Evolutionary conservation across 2,329 filamentous ascomycete genomes (phyloP), one percentile per base, ranked within the genome.

Genomic region (Botrytis aclada): DNA sequence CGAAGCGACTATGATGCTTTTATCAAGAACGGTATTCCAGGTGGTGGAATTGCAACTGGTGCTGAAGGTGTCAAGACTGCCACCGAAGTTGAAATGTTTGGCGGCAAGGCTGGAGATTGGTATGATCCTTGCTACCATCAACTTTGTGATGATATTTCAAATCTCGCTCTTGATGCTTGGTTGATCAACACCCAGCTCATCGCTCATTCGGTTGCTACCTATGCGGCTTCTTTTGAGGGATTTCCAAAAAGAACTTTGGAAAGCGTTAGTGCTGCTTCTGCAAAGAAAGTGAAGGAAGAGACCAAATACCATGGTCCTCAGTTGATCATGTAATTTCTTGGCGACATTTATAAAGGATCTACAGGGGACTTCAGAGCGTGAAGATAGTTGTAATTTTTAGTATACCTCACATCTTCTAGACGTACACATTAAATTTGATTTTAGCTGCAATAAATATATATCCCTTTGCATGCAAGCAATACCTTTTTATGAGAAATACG

Each of bases 1-100:
- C 89, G 93, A 73, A 93, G 90, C 75, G 93, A 96, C 82, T 95
- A 95, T 78, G 91, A 90, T 69, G 90, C 89, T 1, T 95, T 95
- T 83, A 91, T 94, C 78, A 86, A 88, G 51, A 86, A 88, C 72
- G 90, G 90, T 4, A 93, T 95, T 60, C 91, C 93, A 0, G 88
- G 88, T 1, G 92, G 93, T 37, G 93, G 93, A 43, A 88, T 95
- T 74, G 92, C 92, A 71, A 94, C 92, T 3, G 93, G 93, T 56
- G 93, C 93, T 1, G 92, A 95, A 81, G 91, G 88, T 20, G 81
- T 93, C 82, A 95, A 94, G 87, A 93, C 91, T 0, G 82, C 86
- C 67, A 85, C 89, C 47, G 90, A 95, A 80, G 87, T 82, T 3
- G 84, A 83, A 58, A 82, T 89, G 82, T 95, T 94, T 80, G 92